phyloP scores from a whole-genome alignment of 2,329 filamentous ascomycete genomes.

The Helicocarpus griseus region DNA sequence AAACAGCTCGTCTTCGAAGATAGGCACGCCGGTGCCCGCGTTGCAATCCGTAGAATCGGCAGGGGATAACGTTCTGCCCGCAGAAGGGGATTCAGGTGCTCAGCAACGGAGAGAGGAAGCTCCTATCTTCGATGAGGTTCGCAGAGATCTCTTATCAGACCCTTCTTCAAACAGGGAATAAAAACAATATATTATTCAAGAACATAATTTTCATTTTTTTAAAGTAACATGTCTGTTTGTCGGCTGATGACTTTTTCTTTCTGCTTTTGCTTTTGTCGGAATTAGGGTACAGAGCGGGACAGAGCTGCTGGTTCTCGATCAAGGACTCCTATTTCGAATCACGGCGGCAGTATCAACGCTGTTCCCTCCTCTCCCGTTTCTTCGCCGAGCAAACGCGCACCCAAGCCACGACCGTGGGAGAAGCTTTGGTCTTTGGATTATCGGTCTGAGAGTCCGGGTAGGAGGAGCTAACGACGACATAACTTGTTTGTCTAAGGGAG shows the following conservation, averaged over 20 bases:
- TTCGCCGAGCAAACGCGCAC: slow-evolving; percentile 16
- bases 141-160: slow-evolving; percentile 36
- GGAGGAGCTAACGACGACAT: slow-evolving; percentile 8
- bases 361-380: slow-evolving; percentile 18
- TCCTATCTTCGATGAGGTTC: slow-evolving; percentile 39
- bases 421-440: slow-evolving; percentile 37
- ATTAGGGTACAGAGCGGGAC: slow-evolving; percentile 8
- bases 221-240: slow-evolving; percentile 1
- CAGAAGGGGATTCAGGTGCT: slow-evolving; percentile 25
- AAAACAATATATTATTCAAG: neutral
- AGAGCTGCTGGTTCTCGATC: slow-evolving; percentile 11
- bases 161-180: slow-evolving; percentile 23
- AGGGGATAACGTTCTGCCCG: slow-evolving; percentile 26
- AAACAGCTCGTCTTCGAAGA: slow-evolving; percentile 77
- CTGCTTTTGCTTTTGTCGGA: neutral
- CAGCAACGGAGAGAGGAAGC: slow-evolving; percentile 28
- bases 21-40: slow-evolving; percentile 40
- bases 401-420: slow-evolving; percentile 30
- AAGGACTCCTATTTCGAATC: slow-evolving; percentile 10
- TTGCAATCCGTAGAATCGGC: slow-evolving; percentile 25
- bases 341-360: neutral
- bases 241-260: slow-evolving; percentile 10
- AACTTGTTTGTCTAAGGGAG: neutral
- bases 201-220: neutral
- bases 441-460: slow-evolving; percentile 23